Percentiles rank a stretch among this genome's conserved stretches.
These are phyloP conservation scores for Aspergillus hancockii DNA, from an alignment of 495 filamentous ascomycete species.

Conservation along the genomic window DNA sequence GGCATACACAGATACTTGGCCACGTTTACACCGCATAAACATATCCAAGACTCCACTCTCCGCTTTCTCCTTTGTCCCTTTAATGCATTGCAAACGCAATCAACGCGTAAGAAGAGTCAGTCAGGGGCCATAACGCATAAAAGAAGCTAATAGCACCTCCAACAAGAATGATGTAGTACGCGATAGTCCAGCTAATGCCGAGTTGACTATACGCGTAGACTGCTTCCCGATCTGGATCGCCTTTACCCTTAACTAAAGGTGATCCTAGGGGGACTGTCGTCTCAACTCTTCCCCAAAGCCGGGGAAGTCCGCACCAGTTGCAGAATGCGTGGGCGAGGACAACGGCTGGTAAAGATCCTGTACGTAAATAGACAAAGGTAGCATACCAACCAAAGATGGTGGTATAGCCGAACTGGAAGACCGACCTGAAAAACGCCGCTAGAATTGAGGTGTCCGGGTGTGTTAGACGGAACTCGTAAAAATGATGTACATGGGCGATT, in stretches of 20 bases:
- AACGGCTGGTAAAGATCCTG: slow-evolving; percentile 72
- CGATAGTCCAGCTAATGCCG: slow-evolving; percentile 64
- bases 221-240: slow-evolving; percentile 32
- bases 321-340: slow-evolving; percentile 84
- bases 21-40: neutral
- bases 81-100: slow-evolving; percentile 15
- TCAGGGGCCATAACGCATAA: slow-evolving; percentile 68
- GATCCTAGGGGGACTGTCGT: slow-evolving; percentile 34
- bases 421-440: slow-evolving; percentile 63
- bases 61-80: neutral
- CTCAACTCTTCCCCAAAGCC: slow-evolving; percentile 77
- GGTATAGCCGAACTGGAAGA: slow-evolving; percentile 90
- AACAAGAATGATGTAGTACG: slow-evolving; percentile 75
- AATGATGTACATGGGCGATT: slow-evolving; percentile 92
- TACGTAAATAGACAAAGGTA: slow-evolving; percentile 85
- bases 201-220: slow-evolving; percentile 28
- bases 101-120: slow-evolving; percentile 55
- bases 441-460: slow-evolving; percentile 67
- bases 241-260: slow-evolving; percentile 40
- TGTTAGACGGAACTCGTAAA: slow-evolving; percentile 87
- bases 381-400: slow-evolving; percentile 92
- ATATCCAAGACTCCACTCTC: neutral
- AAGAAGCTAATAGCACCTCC: slow-evolving; percentile 72
- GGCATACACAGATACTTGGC: neutral
- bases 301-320: slow-evolving; percentile 88